A percentile compares a stretch with the other conserved stretches of the same genome.
Evolutionary conservation across 805 yeast genomes (phyloP).

Genomic region (Candida arabinofermentans): DNA sequence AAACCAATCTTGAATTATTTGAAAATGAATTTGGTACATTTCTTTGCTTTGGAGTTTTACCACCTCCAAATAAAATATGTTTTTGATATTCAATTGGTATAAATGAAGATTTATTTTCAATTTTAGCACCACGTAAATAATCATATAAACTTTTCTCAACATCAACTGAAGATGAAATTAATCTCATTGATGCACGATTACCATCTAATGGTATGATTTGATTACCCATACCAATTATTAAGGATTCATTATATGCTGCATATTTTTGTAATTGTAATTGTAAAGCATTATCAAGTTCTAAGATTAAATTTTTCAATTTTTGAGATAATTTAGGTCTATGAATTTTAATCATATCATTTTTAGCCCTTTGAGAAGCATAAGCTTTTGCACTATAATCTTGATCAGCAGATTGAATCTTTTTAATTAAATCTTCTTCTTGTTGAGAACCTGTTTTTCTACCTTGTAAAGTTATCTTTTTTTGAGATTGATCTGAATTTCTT

Average conservation of each 20-base stretch:
- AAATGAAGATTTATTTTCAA: conserved; percentile 37
- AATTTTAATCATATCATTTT: conserved; percentile 65
- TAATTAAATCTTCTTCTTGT: conserved; percentile 81
- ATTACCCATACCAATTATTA: conserved; percentile 80
- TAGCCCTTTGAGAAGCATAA: conserved; percentile 62
- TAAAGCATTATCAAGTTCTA: conserved; percentile 88
- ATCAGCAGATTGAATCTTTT: conserved; percentile 82
- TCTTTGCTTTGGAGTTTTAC: neutral
- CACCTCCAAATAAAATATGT: conserved; percentile 55
- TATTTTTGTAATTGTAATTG: conserved; percentile 84
- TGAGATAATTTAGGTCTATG: conserved; percentile 77
- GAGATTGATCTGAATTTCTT: conserved; percentile 72
- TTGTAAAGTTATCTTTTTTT: conserved; percentile 77
- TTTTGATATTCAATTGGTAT: conserved; percentile 67
- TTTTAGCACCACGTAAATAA: conserved; percentile 41
- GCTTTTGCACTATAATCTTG: conserved; percentile 80
- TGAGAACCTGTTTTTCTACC: conserved; percentile 77
- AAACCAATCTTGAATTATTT: neutral
- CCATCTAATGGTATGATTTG: conserved; percentile 69
- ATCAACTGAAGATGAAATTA: conserved; percentile 71
- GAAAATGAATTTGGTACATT: neutral
- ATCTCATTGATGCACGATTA: conserved; percentile 55
- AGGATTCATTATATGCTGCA: conserved; percentile 81
- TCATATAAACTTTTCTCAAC: conserved; percentile 79
- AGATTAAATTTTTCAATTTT: conserved; percentile 67